Evolutionary conservation across 1,139 yeast species (phyloP), one percentile per base, ranked within the genome.

Genomic region (Candida labiduridarum): DNA sequence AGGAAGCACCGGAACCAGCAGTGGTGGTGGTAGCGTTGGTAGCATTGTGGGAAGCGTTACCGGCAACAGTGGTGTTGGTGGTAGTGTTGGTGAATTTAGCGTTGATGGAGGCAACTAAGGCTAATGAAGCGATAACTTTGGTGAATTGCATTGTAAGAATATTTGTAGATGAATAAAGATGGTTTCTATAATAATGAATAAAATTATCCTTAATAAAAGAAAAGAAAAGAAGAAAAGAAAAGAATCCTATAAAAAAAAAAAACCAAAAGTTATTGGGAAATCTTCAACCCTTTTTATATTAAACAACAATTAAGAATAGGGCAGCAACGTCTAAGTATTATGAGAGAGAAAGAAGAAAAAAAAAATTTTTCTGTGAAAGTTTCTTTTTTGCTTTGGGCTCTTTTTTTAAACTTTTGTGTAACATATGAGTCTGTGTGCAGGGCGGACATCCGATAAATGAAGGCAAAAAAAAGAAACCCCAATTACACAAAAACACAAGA

Each of bases 41-140:
- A 25, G 51, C 44, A 49, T 48, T 47, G 18, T 45, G 19, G 27
- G 51, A 44, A 16, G 51, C 44, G 40, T 44, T 50, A 47, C 48
- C 46, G 18, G 36, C 2, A 38, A 15, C 44, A 42, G 49, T 41
- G 18, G 33, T 3, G 40, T 35, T 40, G 29, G 46, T 18, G 41
- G 52, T 51, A 29, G 47, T 33, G 55, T 48, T 48, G 52, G 45
- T 45, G 50, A 48, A 46, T 49, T 48, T 50, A 47, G 55, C 53
- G 49, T 49, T 48, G 55, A 52, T 53, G 29, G 55, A 45, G 22
- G 52, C 56, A 45, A 50, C 53, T 44, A 52, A 46, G 41, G 56
- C 53, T 40, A 52, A 50, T 50, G 56, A 52, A 50, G 50, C 56
- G 45, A 50, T 45, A 41, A 52, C 47, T 46, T 45, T 41, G 35